Percentiles rank a stretch among this genome's conserved stretches.
Evolutionary conservation across 2,329 filamentous ascomycete genomes (phyloP).

Genomic region (Aspergillus flavus): DNA sequence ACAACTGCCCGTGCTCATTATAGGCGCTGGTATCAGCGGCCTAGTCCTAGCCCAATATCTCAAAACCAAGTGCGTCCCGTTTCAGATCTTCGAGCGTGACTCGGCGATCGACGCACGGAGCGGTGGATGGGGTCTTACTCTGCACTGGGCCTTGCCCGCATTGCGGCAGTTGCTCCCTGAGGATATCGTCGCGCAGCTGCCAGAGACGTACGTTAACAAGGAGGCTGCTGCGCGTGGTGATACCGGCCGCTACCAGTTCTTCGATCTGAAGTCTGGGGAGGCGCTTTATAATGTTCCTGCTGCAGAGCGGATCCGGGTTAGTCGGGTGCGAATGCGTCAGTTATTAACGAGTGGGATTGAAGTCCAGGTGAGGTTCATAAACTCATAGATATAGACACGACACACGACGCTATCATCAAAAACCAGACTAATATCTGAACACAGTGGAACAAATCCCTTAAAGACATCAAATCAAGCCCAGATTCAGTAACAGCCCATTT

Average conservation of each 20-base stretch:
- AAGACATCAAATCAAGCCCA: conserved; percentile 34
- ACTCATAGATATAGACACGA: background rate
- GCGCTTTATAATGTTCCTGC: conserved; percentile 51
- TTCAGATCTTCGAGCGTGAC: conserved; percentile 46
- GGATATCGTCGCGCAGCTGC: conserved; percentile 49
- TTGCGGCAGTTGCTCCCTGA: conserved; percentile 56
- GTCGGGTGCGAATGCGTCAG: conserved; percentile 49
- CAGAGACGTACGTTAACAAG: conserved; percentile 58
- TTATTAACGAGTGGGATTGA: conserved; percentile 52
- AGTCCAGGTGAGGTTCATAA: conserved; percentile 44
- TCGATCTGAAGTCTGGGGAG: conserved; percentile 57
- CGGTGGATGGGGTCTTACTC: conserved; percentile 64
- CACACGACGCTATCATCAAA: accelerated
- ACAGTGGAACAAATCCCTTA: conserved; percentile 45
- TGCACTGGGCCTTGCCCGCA: conserved; percentile 63
- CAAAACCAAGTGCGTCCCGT: conserved; percentile 35
- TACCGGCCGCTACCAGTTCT: conserved; percentile 56
- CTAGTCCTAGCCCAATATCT: conserved; percentile 47
- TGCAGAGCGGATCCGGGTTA: conserved; percentile 51
- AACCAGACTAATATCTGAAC: background rate
- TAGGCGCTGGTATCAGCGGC: conserved; percentile 48
- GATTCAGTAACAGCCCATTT: conserved; percentile 49
- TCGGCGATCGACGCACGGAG: conserved; percentile 50
- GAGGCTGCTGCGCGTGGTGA: conserved; percentile 52
- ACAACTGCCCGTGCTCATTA: conserved; percentile 28